Percentiles rank a stretch among this genome's conserved stretches.
These are phyloP conservation scores for Aspergillus sergii DNA, from an alignment of 2,329 filamentous ascomycete genomes.

Conservation along the genomic window DNA sequence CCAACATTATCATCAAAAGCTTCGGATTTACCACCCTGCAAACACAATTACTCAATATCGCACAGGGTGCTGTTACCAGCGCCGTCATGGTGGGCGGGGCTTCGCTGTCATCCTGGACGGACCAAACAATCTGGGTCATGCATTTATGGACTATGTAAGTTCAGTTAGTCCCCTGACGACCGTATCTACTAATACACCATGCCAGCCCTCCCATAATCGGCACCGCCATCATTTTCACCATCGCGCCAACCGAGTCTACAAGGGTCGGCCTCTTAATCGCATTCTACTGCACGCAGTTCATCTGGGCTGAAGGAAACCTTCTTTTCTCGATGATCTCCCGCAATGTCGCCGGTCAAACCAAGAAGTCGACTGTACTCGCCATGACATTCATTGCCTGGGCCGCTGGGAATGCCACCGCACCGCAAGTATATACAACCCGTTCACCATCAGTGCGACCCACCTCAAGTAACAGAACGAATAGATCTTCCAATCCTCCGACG, in stretches of 20 bases:
- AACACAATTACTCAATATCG: slow-evolving; percentile 72
- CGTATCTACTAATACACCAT: slow-evolving; percentile 4
- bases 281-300: slow-evolving; percentile 73
- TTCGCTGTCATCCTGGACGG: slow-evolving; percentile 9
- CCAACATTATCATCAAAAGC: slow-evolving; percentile 63
- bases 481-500: background rate
- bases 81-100: slow-evolving; percentile 60
- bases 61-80: slow-evolving; percentile 71
- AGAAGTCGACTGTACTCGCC: slow-evolving; percentile 16
- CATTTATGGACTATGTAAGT: background rate
- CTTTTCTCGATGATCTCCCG: slow-evolving; percentile 18
- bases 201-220: slow-evolving; percentile 68
- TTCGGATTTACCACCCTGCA: slow-evolving; percentile 66
- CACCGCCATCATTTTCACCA: slow-evolving; percentile 68
- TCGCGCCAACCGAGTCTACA: slow-evolving; percentile 56
- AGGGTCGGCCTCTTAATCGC: slow-evolving; percentile 66
- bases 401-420: slow-evolving; percentile 14
- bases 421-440: background rate
- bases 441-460: fast-evolving
- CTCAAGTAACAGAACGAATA: background rate
- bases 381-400: slow-evolving; percentile 17
- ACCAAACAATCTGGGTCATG: slow-evolving; percentile 31
- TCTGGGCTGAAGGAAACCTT: slow-evolving; percentile 65
- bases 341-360: slow-evolving; percentile 17
- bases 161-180: too few species aligned